Conservation (phyloP, 441 rosid genomes). For the Arabidopsis hybrid region DNA sequence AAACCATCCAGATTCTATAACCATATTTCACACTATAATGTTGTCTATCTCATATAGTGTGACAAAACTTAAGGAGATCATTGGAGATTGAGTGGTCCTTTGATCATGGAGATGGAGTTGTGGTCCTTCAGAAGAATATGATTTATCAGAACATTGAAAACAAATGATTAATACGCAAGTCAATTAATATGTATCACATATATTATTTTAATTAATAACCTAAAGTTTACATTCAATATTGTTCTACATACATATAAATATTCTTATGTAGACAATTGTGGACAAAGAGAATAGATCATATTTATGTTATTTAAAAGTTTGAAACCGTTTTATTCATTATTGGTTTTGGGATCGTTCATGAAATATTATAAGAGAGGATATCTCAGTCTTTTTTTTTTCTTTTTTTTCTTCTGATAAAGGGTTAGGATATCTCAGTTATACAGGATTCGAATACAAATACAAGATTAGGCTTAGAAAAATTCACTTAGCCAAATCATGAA, state of each 20-base stretch:
- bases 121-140: slow-evolving; percentile 37
- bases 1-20: slow-evolving; percentile 2
- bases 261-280: background rate
- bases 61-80: background rate
- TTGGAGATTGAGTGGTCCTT: slow-evolving; percentile 35
- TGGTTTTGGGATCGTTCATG: background rate
- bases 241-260: slow-evolving; percentile 8
- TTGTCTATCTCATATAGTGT: background rate
- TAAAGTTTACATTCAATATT: slow-evolving; percentile 15
- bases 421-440: background rate
- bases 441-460: background rate
- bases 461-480: background rate
- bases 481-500: slow-evolving; percentile 4
- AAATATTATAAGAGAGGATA: background rate
- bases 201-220: slow-evolving; percentile 6
- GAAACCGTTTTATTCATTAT: background rate
- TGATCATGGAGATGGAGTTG: slow-evolving; percentile 26
- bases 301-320: background rate
- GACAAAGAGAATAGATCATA: background rate
- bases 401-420: no score
- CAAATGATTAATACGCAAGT: slow-evolving; percentile 25
- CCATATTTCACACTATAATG: background rate
- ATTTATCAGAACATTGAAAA: slow-evolving; percentile 36
- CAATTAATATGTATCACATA: slow-evolving; percentile 3
- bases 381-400: background rate